Base-by-base conservation (phyloP, 2,329 filamentous ascomycete genomes). In the Stemphylium beticola region DNA sequence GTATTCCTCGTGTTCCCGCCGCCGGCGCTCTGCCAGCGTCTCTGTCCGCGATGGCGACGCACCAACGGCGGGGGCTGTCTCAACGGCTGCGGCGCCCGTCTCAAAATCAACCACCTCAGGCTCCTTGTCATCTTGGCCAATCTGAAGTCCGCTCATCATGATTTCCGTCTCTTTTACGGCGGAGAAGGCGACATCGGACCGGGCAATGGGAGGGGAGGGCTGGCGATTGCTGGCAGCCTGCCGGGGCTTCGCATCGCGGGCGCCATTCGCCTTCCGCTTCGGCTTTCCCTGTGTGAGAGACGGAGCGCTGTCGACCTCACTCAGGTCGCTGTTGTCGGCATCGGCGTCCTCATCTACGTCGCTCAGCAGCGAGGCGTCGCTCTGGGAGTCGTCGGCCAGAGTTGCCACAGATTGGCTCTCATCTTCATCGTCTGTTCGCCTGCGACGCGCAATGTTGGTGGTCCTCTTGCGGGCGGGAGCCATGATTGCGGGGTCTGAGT, bases 1-100 rank as follows among this genome's bases (percentile, higher is more conserved):
- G 78, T 96, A 96, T 71, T 96, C 91, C 61, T 96, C 92, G 68
- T 96, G 91, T 71, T 97, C 93, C 64, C 90, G 87, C 61, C 90
- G 87, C 74, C 90, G 87, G 62, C 86, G 83, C 60, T 95, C 90
- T 48, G 84, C 83, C 54, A 85, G 79, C 31, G 84, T 82, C 67
- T 88, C 86, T 61, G 82, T 79, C 40, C 71, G 65, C 47, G 56
- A 62, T 26, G 62, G 45, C 12, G 62, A 41, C 38, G 66, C 59
- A 29, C 73, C 73, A 18, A 76, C 76, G 11, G 76, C 77, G 33
- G 77, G 76, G 18, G 77, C 75, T 48, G 76, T 66, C 31, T 70
- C 73, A 20, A 67, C 65, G 18, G 67, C 53, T 36, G 59, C 56
- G 53, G 49, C 72, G 57, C 56, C 74, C 67, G 80, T 77, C 58